phyloP scores from a whole-genome alignment of 345 rosid genomes.

The Eucalyptus erythrocorys region DNA sequence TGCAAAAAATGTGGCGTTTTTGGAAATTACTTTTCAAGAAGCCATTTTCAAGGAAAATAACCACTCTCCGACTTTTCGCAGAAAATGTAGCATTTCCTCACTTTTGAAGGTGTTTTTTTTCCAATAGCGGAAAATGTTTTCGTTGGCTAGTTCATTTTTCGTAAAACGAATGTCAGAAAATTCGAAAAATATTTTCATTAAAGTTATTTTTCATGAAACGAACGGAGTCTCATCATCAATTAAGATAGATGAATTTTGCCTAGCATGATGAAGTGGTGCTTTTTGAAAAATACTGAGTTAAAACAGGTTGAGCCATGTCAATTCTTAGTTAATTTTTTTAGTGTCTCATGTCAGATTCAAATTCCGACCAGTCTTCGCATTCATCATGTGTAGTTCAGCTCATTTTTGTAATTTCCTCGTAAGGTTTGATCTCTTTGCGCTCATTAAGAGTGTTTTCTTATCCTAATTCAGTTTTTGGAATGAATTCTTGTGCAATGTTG shows the following conservation, averaged over 20 bases:
- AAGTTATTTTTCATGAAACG: too few species aligned
- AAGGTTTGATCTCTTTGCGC: not conserved
- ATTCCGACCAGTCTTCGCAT: not conserved
- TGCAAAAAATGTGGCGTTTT: too few species aligned
- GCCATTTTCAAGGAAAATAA: too few species aligned
- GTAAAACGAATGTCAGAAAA: too few species aligned
- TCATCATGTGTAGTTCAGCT: not conserved
- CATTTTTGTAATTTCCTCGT: not conserved
- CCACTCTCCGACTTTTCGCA: rapidly evolving
- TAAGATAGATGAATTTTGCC: too few species aligned
- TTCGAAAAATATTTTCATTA: rapidly evolving
- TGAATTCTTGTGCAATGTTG: not conserved
- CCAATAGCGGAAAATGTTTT: too few species aligned
- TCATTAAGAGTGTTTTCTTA: not conserved
- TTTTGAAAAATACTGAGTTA: not conserved
- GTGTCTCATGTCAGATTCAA: not conserved
- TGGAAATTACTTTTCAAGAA: too few species aligned
- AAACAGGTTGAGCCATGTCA: not conserved
- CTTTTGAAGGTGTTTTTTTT: too few species aligned
- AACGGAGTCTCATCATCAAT: too few species aligned
- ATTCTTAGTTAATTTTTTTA: not conserved
- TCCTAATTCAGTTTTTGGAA: not conserved
- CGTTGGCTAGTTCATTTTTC: too few species aligned
- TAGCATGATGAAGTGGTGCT: not conserved
- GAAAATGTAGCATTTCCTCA: too few species aligned